These are phyloP conservation scores for Camellia sinensis DNA, from an alignment of 148 eudicot genomes.

Conservation along the genomic window DNA sequence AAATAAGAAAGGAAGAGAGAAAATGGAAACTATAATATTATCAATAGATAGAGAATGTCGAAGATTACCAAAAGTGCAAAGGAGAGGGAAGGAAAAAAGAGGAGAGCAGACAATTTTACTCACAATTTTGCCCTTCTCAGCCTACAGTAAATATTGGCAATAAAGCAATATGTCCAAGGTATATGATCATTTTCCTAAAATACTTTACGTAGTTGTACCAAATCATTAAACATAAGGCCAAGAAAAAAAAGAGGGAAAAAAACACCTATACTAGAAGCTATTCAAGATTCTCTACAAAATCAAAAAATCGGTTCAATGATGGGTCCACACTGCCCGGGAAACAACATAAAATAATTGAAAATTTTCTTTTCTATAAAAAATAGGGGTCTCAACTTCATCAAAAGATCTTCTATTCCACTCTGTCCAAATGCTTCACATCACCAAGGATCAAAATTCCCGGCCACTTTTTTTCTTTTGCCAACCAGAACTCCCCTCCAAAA, in stretches of 20 bases:
- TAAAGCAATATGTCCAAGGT: not conserved
- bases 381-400: too few species aligned
- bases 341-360: too few species aligned
- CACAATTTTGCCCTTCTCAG: not conserved
- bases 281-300: too few species aligned
- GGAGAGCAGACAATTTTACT: not conserved
- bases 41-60: not conserved
- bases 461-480: too few species aligned
- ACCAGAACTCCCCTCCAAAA: too few species aligned
- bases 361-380: too few species aligned
- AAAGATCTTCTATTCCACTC: too few species aligned
- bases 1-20: not conserved
- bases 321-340: too few species aligned
- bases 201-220: not conserved
- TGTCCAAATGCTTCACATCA: too few species aligned
- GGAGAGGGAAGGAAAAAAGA: not conserved
- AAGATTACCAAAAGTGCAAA: not conserved
- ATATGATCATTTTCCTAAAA: not conserved
- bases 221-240: not conserved
- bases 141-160: not conserved
- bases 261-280: not conserved
- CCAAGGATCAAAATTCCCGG: too few species aligned
- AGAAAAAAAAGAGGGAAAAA: not conserved
- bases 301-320: too few species aligned
- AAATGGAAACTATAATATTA: not conserved